phyloP scores from a whole-genome alignment of 2,329 filamentous ascomycete species.

The Exophiala aquamarina region DNA sequence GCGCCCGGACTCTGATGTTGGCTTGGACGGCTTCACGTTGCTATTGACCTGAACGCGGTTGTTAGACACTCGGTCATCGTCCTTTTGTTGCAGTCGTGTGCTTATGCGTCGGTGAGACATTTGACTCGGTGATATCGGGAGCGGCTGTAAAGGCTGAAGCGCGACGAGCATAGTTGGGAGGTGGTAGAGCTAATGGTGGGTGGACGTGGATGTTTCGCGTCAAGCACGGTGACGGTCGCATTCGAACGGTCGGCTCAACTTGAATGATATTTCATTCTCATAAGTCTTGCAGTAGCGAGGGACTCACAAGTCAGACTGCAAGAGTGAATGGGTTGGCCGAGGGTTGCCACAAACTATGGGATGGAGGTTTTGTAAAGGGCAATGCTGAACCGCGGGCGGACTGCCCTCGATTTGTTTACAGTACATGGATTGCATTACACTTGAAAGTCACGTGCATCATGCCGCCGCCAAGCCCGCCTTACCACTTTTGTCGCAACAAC shows the following conservation, averaged over 20 bases:
- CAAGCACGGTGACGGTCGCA: slow-evolving; percentile 11
- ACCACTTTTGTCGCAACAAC: no score
- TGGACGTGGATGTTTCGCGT: slow-evolving; percentile 14
- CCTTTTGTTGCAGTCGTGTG: slow-evolving; percentile 39
- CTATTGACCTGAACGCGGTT: slow-evolving; percentile 15
- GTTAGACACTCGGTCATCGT: slow-evolving; percentile 26
- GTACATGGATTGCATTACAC: no score
- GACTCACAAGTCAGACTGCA: background rate
- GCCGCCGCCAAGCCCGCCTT: no score
- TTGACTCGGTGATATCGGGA: slow-evolving; percentile 32
- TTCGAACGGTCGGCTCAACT: slow-evolving; percentile 7
- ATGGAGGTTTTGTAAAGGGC: no score
- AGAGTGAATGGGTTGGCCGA: no score
- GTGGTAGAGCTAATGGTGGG: slow-evolving; percentile 1
- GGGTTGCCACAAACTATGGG: no score
- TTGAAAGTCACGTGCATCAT: no score
- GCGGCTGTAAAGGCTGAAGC: slow-evolving; percentile 32
- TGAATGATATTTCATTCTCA: slow-evolving; percentile 13
- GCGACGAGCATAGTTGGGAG: slow-evolving; percentile 33
- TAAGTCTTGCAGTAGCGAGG: slow-evolving; percentile 11
- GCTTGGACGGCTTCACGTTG: slow-evolving; percentile 20
- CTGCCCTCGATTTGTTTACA: no score
- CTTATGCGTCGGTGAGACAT: slow-evolving; percentile 31
- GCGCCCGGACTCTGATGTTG: slow-evolving; percentile 12
- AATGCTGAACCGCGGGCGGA: no score